Evolutionary conservation across 306 rosid genomes (phyloP).

Genomic region (Quercus agrifolia): DNA sequence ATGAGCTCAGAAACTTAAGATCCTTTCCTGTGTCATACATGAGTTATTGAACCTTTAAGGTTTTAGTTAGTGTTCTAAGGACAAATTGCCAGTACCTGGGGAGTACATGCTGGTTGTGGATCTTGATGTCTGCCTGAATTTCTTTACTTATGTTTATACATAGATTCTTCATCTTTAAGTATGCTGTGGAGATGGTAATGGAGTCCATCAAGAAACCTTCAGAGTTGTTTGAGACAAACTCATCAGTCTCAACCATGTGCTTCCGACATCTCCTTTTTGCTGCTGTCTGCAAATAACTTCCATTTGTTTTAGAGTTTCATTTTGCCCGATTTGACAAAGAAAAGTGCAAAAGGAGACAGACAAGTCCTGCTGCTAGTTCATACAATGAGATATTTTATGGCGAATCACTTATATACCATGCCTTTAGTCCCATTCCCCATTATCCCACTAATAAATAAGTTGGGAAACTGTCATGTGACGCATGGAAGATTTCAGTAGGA

Average conservation of each 20-base stretch:
- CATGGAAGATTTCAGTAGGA: not conserved
- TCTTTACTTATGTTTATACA: slow-evolving; percentile 65
- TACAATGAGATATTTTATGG: not conserved
- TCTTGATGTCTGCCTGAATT: slow-evolving; percentile 88
- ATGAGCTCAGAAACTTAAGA: not conserved
- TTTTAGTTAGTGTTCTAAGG: not conserved
- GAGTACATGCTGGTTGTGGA: slow-evolving; percentile 74
- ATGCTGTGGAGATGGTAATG: slow-evolving; percentile 82
- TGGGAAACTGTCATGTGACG: not conserved
- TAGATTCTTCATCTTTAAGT: slow-evolving; percentile 82
- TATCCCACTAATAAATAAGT: not conserved
- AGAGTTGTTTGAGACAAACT: slow-evolving; percentile 73
- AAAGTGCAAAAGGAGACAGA: not conserved
- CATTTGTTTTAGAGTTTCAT: slow-evolving; percentile 24
- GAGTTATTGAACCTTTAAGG: not conserved
- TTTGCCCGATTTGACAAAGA: slow-evolving; percentile 1
- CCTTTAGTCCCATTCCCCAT: not conserved
- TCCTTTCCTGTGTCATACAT: not conserved
- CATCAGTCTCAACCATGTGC: slow-evolving; percentile 93
- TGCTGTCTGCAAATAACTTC: slow-evolving; percentile 53
- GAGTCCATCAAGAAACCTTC: slow-evolving; percentile 73
- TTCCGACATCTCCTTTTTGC: slow-evolving; percentile 82
- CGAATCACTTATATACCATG: not conserved
- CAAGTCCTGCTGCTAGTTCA: not conserved
- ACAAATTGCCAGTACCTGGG: slow-evolving; percentile 61